Conservation (phyloP, 345 rosid species). For the Microcos paniculata region DNA sequence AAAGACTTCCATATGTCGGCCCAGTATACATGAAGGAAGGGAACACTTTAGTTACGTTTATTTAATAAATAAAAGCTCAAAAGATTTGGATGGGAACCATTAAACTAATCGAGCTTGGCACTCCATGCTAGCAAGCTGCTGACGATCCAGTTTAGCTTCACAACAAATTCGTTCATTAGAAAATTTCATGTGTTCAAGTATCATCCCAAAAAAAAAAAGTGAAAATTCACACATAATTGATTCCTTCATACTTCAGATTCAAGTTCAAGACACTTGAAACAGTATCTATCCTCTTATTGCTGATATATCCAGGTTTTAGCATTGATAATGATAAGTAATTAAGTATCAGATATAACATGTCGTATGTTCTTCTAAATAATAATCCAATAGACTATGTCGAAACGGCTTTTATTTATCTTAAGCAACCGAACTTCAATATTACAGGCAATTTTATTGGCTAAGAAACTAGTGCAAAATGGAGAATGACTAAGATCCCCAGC, state of each 20-base stretch:
- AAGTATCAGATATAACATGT: background rate
- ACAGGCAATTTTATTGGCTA: background rate
- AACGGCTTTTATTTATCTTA: background rate
- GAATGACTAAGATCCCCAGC: background rate
- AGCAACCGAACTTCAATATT: background rate
- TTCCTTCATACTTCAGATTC: too few species aligned
- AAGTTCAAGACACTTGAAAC: too few species aligned
- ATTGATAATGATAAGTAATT: too few species aligned
- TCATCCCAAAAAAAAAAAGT: background rate
- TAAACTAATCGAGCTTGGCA: too few species aligned
- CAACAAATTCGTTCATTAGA: too few species aligned
- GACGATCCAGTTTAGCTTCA: background rate
- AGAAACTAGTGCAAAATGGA: background rate
- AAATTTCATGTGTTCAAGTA: background rate
- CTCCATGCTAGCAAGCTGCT: background rate
- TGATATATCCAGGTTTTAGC: background rate
- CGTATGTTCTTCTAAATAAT: background rate
- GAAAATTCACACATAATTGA: background rate
- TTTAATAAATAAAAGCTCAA: too few species aligned
- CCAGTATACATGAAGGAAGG: background rate
- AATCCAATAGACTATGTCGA: background rate
- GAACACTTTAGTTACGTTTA: too few species aligned
- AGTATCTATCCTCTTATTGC: too few species aligned
- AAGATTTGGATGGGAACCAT: too few species aligned
- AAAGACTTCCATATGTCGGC: background rate